Evolutionary conservation across 805 yeast species (phyloP), one percentile per base, ranked within the genome.

Genomic region (Lipomyces starkeyi): DNA sequence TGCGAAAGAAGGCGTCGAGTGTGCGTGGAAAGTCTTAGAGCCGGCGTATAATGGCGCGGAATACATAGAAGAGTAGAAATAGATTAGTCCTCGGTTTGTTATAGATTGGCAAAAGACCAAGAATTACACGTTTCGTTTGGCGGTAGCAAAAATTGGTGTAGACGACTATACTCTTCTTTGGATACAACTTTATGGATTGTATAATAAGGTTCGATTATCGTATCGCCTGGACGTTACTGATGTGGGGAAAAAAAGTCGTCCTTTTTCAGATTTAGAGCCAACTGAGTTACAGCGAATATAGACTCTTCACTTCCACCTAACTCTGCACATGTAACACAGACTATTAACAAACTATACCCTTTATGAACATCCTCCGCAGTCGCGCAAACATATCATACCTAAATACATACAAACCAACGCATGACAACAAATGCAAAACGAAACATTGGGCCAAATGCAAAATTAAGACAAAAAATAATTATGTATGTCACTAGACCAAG

Each of bases 41-140:
- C 88, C 91, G 54, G 98, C 98, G 2, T 83, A 86, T 74, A 97
- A 92, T 17, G 99, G 98, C 71, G 95, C 97, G 34, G 49, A 43
- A 17, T 25, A 43, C 49, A 17, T 43, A 43, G 49, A 43, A 43
- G 43, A 37, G 43, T 43, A 43, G 49, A 43, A 4, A 43, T 17
- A 43, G 11, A 43, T 17, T n/a, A 43, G 20, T 43, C 8, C 3
- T 43, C 49, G 49, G 20, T n/a, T n/a, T n/a, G 49, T 43, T 43
- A 14, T 43, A 17, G 49, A 17, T 43, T 43, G 49, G 22, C 49
- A 43, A 43, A n/a, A 17, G 22, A 43, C 7, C 6, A 17, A 43
- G 3, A 43, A 11, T 35, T 11, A 14, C 4, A 35, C 13, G 3
- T 14, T 11, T 35, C 14, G 9, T 14, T 4, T 43, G 20, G 49